Evolutionary conservation across 495 filamentous ascomycete genomes (phyloP), one percentile per base, ranked within the genome.

Genomic region (Neurospora sp.): DNA sequence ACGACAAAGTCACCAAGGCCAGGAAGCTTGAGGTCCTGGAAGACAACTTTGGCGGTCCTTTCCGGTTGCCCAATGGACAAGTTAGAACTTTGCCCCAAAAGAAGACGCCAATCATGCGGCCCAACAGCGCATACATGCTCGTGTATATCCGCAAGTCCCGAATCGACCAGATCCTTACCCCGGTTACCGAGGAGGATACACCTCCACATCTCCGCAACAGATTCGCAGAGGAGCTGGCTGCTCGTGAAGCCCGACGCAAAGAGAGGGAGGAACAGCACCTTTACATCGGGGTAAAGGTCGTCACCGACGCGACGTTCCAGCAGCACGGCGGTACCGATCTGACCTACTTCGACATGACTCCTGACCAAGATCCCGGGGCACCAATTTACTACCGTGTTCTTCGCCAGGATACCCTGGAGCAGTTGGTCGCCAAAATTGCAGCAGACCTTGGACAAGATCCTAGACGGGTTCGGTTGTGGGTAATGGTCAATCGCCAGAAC

Each of bases 401-500:
- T 6, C 89, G 90, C 72, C 85, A 90, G 11, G 90, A 90, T 66
- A 92, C 91, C 3, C 86, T 98, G 35, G 81, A 89, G 38, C 92
- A 97, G 3, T 87, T 98, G 74, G 88, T 89, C 11, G 81, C 87
- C 46, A 83, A 83, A 40, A 85, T 97, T 71, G 94, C 91, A 0
- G 83, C 88, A 27, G 91, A 96, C 70, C 83, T 89, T n/a, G 84
- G 82, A 3, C 81, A 89, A 69, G 88, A 91, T 70, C 84, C 89
- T 4, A 87, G 88, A 54, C 86, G 86, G 40, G 81, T 98, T 27
- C 89, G 96, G 39, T 86, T 97, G 62, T 98, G 96, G 96, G 89
- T 92, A 46, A 97, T 99, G 93, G 96, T 99, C 0, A 98, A 97
- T 77, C 92, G 96, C 11, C 96, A 99, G 78, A 99, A 99, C 79